Evolutionary conservation across 2,329 filamentous ascomycete species (phyloP).

Genomic region (Westerdykella aurantiaca): DNA sequence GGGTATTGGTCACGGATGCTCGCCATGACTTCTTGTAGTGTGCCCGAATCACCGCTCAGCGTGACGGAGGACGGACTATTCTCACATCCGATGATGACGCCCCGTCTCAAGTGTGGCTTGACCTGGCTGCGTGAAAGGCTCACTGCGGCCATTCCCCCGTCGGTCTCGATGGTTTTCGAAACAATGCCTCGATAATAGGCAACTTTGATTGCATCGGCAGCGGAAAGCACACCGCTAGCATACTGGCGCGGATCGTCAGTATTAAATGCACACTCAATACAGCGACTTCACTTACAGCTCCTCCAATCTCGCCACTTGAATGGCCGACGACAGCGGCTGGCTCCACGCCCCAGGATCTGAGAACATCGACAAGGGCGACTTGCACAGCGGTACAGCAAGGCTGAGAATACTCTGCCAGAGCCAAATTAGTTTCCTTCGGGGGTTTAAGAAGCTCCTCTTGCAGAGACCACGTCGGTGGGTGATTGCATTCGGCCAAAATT

Average conservation of each 20-base stretch:
- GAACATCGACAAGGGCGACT: conserved; percentile 13
- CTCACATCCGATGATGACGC: too few relatives aligned
- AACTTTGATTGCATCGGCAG: conserved; percentile 11
- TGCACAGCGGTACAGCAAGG: conserved; percentile 21
- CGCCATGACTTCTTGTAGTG: too few relatives aligned
- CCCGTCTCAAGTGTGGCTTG: too few relatives aligned
- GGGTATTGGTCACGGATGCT: too few relatives aligned
- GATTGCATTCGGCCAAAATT: neutral
- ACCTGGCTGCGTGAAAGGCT: too few relatives aligned
- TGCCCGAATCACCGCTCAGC: too few relatives aligned
- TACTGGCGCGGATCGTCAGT: too few relatives aligned
- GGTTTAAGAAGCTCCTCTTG: conserved; percentile 9
- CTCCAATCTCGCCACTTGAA: too few relatives aligned
- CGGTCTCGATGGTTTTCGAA: neutral
- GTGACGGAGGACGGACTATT: too few relatives aligned
- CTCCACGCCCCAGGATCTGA: conserved; percentile 5
- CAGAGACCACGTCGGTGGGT: conserved; percentile 7
- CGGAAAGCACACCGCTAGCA: conserved; percentile 21
- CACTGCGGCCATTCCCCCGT: too few relatives aligned
- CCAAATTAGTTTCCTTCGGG: conserved; percentile 2
- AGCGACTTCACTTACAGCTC: conserved; percentile 42
- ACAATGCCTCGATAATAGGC: conserved; percentile 14
- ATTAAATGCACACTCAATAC: too few relatives aligned
- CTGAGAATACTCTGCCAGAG: conserved; percentile 17
- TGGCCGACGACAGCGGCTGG: conserved; percentile 31